A percentile compares a stretch with the other conserved stretches of the same genome.
phyloP scores from a whole-genome alignment of 352 stramenopile genomes.

The Phytophthora citricola region DNA sequence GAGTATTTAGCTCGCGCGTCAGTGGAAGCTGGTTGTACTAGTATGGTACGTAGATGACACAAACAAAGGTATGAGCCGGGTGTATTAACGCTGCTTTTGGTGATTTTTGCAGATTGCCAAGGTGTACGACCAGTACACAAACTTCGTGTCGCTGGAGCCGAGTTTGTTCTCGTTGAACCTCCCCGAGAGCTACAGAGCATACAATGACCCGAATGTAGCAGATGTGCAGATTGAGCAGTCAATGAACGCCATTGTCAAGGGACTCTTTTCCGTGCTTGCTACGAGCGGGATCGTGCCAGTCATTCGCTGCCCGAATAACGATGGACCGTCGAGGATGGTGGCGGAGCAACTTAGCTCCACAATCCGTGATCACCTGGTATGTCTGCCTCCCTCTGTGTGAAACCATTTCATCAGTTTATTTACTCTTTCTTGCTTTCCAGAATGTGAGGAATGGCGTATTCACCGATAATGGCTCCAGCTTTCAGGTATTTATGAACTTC shows the following conservation, averaged over 20 bases:
- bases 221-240: slow-evolving; percentile 85
- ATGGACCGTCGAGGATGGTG: slow-evolving; percentile 96
- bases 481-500: slow-evolving; percentile 54
- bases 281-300: slow-evolving; percentile 94
- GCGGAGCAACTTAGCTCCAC: slow-evolving; percentile 92
- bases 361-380: slow-evolving; percentile 80
- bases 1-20: slow-evolving; percentile 87
- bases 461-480: slow-evolving; percentile 58
- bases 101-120: slow-evolving; percentile 84
- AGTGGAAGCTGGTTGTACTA: slow-evolving; percentile 79
- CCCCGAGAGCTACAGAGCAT: slow-evolving; percentile 92
- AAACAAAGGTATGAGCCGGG: neutral
- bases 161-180: slow-evolving; percentile 96
- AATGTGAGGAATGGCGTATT: slow-evolving; percentile 75
- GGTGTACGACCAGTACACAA: slow-evolving; percentile 97
- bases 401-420: neutral
- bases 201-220: slow-evolving; percentile 90
- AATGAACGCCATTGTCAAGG: slow-evolving; percentile 73
- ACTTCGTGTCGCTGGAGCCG: slow-evolving; percentile 97
- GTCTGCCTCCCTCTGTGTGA: neutral
- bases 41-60: slow-evolving; percentile 54
- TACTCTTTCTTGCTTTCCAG: slow-evolving; percentile 23
- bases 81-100: slow-evolving; percentile 1
- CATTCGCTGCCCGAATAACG: slow-evolving; percentile 94
- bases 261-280: slow-evolving; percentile 94